phyloP scores from a whole-genome alignment of 164 flowering plant species.

The Vitis vinifera region DNA sequence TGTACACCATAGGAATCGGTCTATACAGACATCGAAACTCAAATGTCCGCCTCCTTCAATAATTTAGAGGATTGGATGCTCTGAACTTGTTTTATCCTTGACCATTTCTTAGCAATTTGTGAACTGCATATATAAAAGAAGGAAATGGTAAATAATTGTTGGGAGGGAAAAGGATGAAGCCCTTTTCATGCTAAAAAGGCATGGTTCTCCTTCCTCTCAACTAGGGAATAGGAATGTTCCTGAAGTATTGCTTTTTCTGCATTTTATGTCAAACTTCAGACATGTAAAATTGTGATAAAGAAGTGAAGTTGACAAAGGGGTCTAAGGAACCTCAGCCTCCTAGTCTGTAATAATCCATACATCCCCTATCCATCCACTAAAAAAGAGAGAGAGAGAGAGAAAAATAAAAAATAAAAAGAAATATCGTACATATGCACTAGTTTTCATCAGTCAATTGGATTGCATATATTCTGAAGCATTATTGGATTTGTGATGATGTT shows the following conservation, averaged over 20 bases:
- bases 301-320: not conserved
- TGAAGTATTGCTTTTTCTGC: not conserved
- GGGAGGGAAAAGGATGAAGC: too few species aligned
- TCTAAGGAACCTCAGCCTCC: not conserved
- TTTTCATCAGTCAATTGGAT: not conserved
- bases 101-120: too few species aligned
- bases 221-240: not conserved
- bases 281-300: not conserved
- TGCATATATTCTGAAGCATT: slow-evolving; percentile 9
- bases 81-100: too few species aligned
- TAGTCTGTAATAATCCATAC: not conserved
- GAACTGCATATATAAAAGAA: too few species aligned
- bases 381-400: not conserved
- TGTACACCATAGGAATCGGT: too few species aligned
- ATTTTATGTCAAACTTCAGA: not conserved
- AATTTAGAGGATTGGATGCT: too few species aligned
- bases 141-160: too few species aligned
- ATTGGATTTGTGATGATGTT: slow-evolving; percentile 1
- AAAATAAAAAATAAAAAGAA: rapidly evolving
- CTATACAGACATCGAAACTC: too few species aligned
- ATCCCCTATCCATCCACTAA: not conserved
- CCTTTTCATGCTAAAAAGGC: too few species aligned
- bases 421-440: not conserved
- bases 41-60: too few species aligned
- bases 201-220: too few species aligned